These are phyloP conservation scores for Haematococcus sp. DNA, from an alignment of 139 green algal genomes.

Conservation along the genomic window DNA sequence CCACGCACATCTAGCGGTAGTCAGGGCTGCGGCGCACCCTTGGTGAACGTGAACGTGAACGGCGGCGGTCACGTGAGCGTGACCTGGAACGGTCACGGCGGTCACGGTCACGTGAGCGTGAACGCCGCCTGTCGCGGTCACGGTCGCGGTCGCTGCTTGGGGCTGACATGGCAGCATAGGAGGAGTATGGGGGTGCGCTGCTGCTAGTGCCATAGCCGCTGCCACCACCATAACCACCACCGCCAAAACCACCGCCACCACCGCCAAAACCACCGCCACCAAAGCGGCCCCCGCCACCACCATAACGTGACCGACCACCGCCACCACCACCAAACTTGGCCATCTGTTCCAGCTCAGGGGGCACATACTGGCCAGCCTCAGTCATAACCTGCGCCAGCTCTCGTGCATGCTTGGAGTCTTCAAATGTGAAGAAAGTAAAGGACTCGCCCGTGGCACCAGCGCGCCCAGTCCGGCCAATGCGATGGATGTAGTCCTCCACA, in stretches of 20 bases:
- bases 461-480: slow-evolving; percentile 86
- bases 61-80: slow-evolving; percentile 2
- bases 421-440: slow-evolving; percentile 74
- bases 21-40: slow-evolving; percentile 26
- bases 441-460: slow-evolving; percentile 76
- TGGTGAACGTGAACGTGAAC: background rate
- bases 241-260: slow-evolving; percentile 29
- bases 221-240: slow-evolving; percentile 38
- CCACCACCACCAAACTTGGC: slow-evolving; percentile 27
- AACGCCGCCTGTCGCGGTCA: slow-evolving; percentile 5
- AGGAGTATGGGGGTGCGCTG: background rate
- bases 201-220: slow-evolving; percentile 12
- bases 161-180: background rate
- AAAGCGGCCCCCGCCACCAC: slow-evolving; percentile 26
- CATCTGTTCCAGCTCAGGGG: slow-evolving; percentile 57
- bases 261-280: slow-evolving; percentile 24
- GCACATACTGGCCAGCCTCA: slow-evolving; percentile 62
- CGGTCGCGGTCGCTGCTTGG: background rate
- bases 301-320: slow-evolving; percentile 38
- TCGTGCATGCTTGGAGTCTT: slow-evolving; percentile 66
- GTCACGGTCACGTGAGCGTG: slow-evolving; percentile 17
- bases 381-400: slow-evolving; percentile 62
- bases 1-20: slow-evolving; percentile 19
- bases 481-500: slow-evolving; percentile 86
- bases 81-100: slow-evolving; percentile 10